Base-by-base conservation (phyloP, 2,329 filamentous ascomycete species). In the Apiospora rasikravindrae region DNA sequence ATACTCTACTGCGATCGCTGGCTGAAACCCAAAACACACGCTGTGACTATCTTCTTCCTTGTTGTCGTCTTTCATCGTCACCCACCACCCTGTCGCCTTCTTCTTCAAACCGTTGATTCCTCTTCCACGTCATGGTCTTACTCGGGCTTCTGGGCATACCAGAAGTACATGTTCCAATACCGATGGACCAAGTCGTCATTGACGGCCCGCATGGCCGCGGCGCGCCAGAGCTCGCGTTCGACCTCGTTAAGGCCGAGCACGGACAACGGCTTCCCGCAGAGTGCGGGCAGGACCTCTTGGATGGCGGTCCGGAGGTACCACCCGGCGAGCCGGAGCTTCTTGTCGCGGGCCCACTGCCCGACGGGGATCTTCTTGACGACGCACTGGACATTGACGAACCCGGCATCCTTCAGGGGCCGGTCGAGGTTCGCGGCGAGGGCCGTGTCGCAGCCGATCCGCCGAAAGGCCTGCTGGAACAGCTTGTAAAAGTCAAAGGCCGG, bases 381-480 rank as follows among this genome's bases (percentile, higher is more conserved):
- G 66, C 73, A 70, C 26, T 73, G 72, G 8, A 71, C 45, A 40
- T 73, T 70, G 22, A 53, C 67, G 75, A 87, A 88, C 33, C 87
- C 87, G 0, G 82, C 81, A 0, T 78, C 78, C 42, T 80, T 67
- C 51, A 77, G 72, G 7, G 69, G 29, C 8, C 72, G 79, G 19
- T 80, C 78, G 6, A 87, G 77, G 16, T 81, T 77, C 71, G 76
- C 70, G 72, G 80, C 71, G 75, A 81, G 78, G 78, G 84, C 74
- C 74, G 80, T 82, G 73, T 83, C 80, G 67, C 85, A 81, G 2
- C 83, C 84, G 67, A 85, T 81, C 40, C 80, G 79, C 6, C 70
- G 72, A n/a, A 82, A 76, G 5, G 79, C 78, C 24, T 78, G 72
- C 16, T 76, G 69, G 24, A 77, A 73, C 19, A 80, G 57, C 6